Evolutionary conservation across 495 filamentous ascomycete genomes (phyloP).

Genomic region (Aspergillus panamensis): DNA sequence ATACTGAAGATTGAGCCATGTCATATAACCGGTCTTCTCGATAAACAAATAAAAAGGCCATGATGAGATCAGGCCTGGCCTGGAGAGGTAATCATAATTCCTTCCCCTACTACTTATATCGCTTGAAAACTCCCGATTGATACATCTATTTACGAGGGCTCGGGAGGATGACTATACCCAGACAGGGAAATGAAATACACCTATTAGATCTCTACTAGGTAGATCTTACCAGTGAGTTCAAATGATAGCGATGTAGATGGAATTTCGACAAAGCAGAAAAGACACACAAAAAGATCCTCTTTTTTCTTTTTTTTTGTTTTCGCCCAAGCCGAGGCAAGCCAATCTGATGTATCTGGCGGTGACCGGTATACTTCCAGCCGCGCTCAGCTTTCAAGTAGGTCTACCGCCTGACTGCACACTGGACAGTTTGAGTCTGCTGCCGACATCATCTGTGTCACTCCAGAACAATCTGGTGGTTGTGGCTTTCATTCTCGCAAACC

Average conservation of each 20-base stretch:
- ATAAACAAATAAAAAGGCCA: neutral
- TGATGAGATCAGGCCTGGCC: neutral
- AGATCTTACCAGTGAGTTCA: no score
- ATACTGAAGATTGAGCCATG: neutral
- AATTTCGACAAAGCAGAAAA: no score
- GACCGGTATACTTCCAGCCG: slow-evolving; percentile 4
- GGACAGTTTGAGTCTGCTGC: neutral
- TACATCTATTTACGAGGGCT: neutral
- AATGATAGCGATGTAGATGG: no score
- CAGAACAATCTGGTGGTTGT: slow-evolving; percentile 1
- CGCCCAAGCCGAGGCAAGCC: no score
- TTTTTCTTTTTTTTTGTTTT: slow-evolving; percentile 1
- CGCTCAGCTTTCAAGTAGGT: no score
- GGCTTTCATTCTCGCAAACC: slow-evolving; percentile 7
- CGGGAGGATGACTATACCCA: neutral
- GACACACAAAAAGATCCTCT: neutral
- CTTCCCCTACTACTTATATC: no score
- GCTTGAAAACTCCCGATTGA: neutral
- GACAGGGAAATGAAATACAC: neutral
- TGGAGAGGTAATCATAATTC: neutral
- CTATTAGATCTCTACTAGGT: neutral
- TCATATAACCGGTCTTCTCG: neutral
- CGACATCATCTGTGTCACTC: slow-evolving; percentile 14
- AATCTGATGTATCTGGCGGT: slow-evolving; percentile 15
- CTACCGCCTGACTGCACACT: no score